A percentile compares a stretch with the other conserved stretches of the same genome.
Conservation (phyloP, 2,329 filamentous ascomycete genomes). For the Ramichloridium luteum region DNA sequence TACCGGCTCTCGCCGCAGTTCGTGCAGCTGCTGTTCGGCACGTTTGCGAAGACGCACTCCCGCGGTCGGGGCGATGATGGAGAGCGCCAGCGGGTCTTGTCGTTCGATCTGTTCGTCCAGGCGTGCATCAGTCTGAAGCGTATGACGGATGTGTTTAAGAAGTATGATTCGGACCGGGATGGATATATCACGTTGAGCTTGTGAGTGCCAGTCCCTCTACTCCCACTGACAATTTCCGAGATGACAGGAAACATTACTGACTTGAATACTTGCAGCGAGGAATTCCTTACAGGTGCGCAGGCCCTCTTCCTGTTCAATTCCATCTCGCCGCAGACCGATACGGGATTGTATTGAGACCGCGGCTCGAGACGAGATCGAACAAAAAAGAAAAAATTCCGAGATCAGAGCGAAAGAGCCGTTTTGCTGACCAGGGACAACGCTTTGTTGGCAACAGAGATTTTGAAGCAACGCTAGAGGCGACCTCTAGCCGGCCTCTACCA, state of each 20-base stretch:
- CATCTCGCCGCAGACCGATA: slow-evolving; percentile 40
- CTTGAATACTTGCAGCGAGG: slow-evolving; percentile 36
- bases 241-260: slow-evolving; percentile 2
- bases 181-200: slow-evolving; percentile 57
- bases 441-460: too few species aligned
- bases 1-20: slow-evolving; percentile 81
- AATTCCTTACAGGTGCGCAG: slow-evolving; percentile 45
- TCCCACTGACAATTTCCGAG: neutral
- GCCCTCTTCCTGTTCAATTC: slow-evolving; percentile 42
- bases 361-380: too few species aligned
- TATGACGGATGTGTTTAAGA: slow-evolving; percentile 99
- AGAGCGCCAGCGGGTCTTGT: slow-evolving; percentile 30
- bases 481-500: too few species aligned
- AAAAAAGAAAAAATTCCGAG: too few species aligned
- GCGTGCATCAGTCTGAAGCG: slow-evolving; percentile 92
- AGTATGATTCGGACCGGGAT: slow-evolving; percentile 93
- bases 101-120: slow-evolving; percentile 92
- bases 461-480: too few species aligned
- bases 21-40: slow-evolving; percentile 71
- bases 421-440: too few species aligned
- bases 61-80: slow-evolving; percentile 25
- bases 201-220: slow-evolving; percentile 28
- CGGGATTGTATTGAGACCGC: slow-evolving; percentile 35
- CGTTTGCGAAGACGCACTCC: slow-evolving; percentile 52
- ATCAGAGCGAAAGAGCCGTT: too few species aligned